phyloP scores from a whole-genome alignment of 345 rosid species.

The Euclidium syriacum region DNA sequence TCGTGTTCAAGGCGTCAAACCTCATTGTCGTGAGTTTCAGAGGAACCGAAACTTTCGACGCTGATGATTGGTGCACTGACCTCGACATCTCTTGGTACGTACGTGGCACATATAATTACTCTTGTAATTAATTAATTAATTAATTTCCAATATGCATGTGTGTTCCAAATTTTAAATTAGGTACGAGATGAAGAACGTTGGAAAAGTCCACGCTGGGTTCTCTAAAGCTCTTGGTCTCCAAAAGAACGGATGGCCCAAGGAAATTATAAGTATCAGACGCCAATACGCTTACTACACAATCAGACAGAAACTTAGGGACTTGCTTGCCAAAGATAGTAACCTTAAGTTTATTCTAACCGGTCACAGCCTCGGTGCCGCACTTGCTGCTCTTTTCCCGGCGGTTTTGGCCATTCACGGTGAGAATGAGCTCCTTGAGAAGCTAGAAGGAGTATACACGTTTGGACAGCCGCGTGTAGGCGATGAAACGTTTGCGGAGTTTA shows the following conservation, averaged over 20 bases:
- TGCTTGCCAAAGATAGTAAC: conserved; percentile 17
- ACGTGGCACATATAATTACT: not conserved
- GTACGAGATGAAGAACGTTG: conserved; percentile 27
- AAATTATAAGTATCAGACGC: conserved; percentile 10
- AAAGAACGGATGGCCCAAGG: conserved; percentile 45
- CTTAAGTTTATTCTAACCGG: conserved; percentile 58
- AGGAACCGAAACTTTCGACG: conserved; percentile 55
- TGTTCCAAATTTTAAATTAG: not conserved
- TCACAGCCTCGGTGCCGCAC: conserved; percentile 66
- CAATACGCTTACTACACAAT: conserved; percentile 50
- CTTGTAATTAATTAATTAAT: not conserved
- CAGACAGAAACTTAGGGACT: conserved; percentile 35
- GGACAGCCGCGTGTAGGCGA: conserved; percentile 84
- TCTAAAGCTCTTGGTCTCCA: conserved; percentile 58
- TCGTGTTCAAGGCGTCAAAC: conserved; percentile 36
- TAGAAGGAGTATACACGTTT: conserved; percentile 61
- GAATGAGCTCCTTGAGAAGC: conserved; percentile 33
- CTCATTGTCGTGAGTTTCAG: conserved; percentile 47
- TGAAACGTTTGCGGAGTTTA: conserved; percentile 35
- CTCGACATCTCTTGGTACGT: conserved; percentile 54
- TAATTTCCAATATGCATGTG: too few relatives aligned
- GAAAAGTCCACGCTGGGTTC: conserved; percentile 56
- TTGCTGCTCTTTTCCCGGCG: conserved; percentile 49
- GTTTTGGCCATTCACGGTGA: conserved; percentile 49
- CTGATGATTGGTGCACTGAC: conserved; percentile 44